Percentiles rank a stretch among this genome's conserved stretches.
Conservation (phyloP, 2,329 filamentous ascomycete species). For the Penicillium italicum region DNA sequence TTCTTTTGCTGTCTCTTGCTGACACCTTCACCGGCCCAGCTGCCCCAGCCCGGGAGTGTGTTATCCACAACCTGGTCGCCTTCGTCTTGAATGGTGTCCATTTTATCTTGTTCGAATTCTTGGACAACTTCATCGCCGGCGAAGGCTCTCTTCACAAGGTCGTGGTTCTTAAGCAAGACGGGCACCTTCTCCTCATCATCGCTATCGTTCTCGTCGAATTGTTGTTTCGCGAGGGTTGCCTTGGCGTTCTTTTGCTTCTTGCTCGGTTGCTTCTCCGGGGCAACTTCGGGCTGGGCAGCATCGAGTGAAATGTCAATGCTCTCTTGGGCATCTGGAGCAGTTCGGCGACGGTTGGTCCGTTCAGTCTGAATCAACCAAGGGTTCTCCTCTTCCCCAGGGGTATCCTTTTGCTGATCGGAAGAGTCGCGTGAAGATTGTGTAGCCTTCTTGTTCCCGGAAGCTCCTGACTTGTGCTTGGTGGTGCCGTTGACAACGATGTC, state of each 20-base stretch:
- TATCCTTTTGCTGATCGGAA: conserved; percentile 17
- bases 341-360: conserved; percentile 32
- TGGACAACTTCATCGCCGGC: conserved; percentile 79
- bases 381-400: conserved; percentile 32
- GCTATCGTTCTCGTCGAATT: conserved; percentile 43
- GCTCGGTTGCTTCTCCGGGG: conserved; percentile 14
- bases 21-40: conserved; percentile 82
- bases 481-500: conserved; percentile 35
- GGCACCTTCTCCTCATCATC: conserved; percentile 42
- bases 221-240: conserved; percentile 17
- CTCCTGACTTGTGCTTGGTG: conserved; percentile 19
- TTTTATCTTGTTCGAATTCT: conserved; percentile 79
- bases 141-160: conserved; percentile 77
- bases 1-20: conserved; percentile 63
- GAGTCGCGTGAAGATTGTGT: conserved; percentile 13
- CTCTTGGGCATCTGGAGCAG: conserved; percentile 27
- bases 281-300: conserved; percentile 15
- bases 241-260: conserved; percentile 25
- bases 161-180: conserved; percentile 51
- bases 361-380: conserved; percentile 38
- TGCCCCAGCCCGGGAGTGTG: conserved; percentile 91
- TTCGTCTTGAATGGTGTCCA: conserved; percentile 66
- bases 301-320: conserved; percentile 35
- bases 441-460: conserved; percentile 19
- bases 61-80: conserved; percentile 78